phyloP scores from a whole-genome alignment of 441 rosid species.

The Manihot esculenta region DNA sequence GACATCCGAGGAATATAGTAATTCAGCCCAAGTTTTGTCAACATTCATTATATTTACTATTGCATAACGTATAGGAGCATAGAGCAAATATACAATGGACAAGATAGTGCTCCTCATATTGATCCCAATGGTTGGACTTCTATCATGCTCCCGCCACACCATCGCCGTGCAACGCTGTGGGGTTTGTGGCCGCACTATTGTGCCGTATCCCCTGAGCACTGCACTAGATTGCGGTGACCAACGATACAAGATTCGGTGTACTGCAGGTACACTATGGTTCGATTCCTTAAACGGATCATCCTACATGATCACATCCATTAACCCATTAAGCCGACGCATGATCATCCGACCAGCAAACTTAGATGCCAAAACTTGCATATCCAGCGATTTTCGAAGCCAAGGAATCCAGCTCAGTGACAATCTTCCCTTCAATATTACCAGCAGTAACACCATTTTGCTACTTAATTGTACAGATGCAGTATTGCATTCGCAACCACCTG shows the following conservation, averaged over 20 bases:
- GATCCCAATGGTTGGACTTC: conserved; percentile 3
- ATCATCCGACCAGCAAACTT: conserved; percentile 39
- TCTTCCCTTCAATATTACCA: conserved; percentile 48
- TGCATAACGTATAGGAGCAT: not conserved
- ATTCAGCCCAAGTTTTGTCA: no score
- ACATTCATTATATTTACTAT: not conserved
- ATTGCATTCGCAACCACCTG: conserved; percentile 29
- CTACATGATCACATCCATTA: conserved; percentile 42
- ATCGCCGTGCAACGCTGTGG: conserved; percentile 37
- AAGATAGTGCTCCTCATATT: not conserved
- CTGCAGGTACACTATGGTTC: conserved; percentile 30
- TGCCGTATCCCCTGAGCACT: conserved; percentile 57
- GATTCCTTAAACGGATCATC: conserved; percentile 43
- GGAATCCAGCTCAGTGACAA: conserved; percentile 41
- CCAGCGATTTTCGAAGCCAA: conserved; percentile 34
- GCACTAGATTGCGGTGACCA: conserved; percentile 48
- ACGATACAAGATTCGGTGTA: conserved; percentile 44
- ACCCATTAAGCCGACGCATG: conserved; percentile 32
- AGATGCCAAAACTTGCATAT: conserved; percentile 34
- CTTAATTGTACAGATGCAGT: conserved; percentile 38
- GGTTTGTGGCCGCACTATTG: conserved; percentile 41
- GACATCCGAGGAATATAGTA: no score
- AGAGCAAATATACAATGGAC: conserved; percentile 15
- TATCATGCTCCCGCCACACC: conserved; percentile 4
- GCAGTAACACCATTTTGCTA: conserved; percentile 45